Base-by-base conservation (phyloP, 495 filamentous ascomycete species). In the Penicillium pulvis region DNA sequence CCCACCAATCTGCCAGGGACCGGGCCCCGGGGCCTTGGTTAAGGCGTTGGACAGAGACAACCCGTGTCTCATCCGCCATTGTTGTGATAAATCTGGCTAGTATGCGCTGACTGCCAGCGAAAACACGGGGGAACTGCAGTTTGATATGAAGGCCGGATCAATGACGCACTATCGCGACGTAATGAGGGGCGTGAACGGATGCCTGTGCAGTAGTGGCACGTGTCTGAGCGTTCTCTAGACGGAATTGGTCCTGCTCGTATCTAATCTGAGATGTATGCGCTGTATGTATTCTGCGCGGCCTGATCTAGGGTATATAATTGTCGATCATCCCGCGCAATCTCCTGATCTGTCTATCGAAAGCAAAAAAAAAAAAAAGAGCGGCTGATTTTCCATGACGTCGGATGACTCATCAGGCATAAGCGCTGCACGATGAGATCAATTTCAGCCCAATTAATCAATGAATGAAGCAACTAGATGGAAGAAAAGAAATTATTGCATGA, bases 1-100 rank as follows among this genome's bases (percentile, higher is more conserved):
- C 68, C 77, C 77, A 80, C 77, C 77, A 80, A 63, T 80, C 72
- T 4, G 75, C 66, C 24, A 80, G 64, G n/a, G 75, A 71, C 47
- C 70, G 63, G 36, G 70, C 58, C 44, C 68, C 72, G 8, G 72
- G 77, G 28, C 72, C 75, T 53, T 72, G 53, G 66, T 70, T 78
- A 28, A 80, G 67, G 57, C 76, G 72, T 23, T 73, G 69, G 26
- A 79, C 75, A n/a, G 77, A 71, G 35, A 77, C 60, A 42, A 80
- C 71, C 30, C 73, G 75, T 42, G 77, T 79, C 26, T 63, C 55
- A 31, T 58, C 42, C 30, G 66, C 50, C 62, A 69, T 61, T 6
- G 57, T 63, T 45, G 58, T 68, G 43, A 73, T 55, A 16, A 58
- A 62, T 64, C 69, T 69, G 53, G 55, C 57, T 58, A 69, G 61